These are phyloP conservation scores for Barnettozyma siamensis DNA, from an alignment of 805 yeast species.

Conservation along the genomic window DNA sequence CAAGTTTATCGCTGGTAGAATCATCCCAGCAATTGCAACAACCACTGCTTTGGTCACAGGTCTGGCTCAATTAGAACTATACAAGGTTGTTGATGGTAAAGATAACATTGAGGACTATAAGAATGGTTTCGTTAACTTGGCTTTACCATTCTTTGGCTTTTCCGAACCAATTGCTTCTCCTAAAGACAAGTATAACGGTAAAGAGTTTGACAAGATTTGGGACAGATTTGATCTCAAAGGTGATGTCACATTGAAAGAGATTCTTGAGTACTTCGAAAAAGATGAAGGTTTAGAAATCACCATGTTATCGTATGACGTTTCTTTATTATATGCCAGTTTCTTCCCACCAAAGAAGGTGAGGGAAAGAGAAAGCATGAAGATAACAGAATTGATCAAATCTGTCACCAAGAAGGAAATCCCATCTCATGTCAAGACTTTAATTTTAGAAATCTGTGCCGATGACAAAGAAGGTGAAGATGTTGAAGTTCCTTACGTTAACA, in stretches of 20 bases:
- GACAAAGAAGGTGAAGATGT: conserved; percentile 93
- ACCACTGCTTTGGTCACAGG: conserved; percentile 99
- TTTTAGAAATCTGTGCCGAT: conserved; percentile 88
- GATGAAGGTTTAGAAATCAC: conserved; percentile 83
- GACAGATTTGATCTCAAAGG: conserved; percentile 83
- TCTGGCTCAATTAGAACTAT: conserved; percentile 82
- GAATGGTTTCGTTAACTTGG: conserved; percentile 89
- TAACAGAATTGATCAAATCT: conserved; percentile 73
- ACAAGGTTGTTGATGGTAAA: conserved; percentile 78
- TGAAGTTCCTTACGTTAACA: conserved; percentile 83
- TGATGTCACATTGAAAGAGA: conserved; percentile 66
- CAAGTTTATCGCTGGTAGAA: conserved; percentile 96
- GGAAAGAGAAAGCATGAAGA: conserved; percentile 62
- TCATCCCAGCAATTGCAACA: conserved; percentile 98
- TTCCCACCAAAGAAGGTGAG: conserved; percentile 86
- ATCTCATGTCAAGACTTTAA: conserved; percentile 64
- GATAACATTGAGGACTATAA: conserved; percentile 77
- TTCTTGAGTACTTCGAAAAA: conserved; percentile 68
- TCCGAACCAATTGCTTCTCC: conserved; percentile 92
- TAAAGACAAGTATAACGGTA: conserved; percentile 73
- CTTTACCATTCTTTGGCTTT: conserved; percentile 93
- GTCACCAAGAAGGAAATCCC: conserved; percentile 83
- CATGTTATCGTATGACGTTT: conserved; percentile 89
- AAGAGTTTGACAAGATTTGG: conserved; percentile 87
- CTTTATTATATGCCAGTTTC: conserved; percentile 87